phyloP scores from a whole-genome alignment of 805 yeast genomes.

The Nakazawaea molendinolei region DNA sequence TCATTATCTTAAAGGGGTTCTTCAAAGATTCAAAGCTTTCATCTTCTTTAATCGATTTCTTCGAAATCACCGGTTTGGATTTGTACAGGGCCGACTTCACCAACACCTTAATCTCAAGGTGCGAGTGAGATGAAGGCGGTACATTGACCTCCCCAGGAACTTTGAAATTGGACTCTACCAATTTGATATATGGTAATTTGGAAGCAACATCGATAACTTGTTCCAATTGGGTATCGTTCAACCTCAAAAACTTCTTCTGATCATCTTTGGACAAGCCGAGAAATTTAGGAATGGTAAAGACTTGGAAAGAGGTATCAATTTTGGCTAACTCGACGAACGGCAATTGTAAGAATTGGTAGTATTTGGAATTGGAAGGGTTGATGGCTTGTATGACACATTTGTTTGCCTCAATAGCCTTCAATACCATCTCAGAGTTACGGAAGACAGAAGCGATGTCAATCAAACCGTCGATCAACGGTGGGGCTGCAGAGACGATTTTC shows the following conservation, averaged over 20 bases:
- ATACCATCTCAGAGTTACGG: constrained; percentile 61
- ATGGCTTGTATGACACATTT: constrained; percentile 76
- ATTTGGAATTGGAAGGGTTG: constrained; percentile 34
- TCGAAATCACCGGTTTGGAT: constrained; percentile 40
- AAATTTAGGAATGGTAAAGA: constrained; percentile 64
- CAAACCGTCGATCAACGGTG: constrained; percentile 61
- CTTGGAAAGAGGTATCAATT: constrained; percentile 41
- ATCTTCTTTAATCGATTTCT: constrained; percentile 42
- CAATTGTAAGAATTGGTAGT: constrained; percentile 71
- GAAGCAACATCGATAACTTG: constrained; percentile 50
- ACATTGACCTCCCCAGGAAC: constrained; percentile 82
- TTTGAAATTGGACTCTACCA: constrained; percentile 63
- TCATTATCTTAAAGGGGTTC: constrained; percentile 64
- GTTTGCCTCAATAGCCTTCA: constrained; percentile 56
- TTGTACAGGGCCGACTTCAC: constrained; percentile 70
- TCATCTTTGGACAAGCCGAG: constrained; percentile 52
- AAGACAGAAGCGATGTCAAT: constrained; percentile 78
- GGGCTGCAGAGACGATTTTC: constrained; percentile 54
- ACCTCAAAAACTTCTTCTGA: constrained; percentile 49
- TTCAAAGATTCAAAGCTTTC: constrained; percentile 59
- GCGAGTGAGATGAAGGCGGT: constrained; percentile 68
- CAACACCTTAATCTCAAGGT: constrained; percentile 67
- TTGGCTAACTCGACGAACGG: constrained; percentile 58
- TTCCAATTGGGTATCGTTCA: constrained; percentile 37
- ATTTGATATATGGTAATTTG: constrained; percentile 60